A percentile compares a stretch with the other conserved stretches of the same genome.
phyloP scores from a whole-genome alignment of 108 stramenopile species.

The Bacterosira constricta region DNA sequence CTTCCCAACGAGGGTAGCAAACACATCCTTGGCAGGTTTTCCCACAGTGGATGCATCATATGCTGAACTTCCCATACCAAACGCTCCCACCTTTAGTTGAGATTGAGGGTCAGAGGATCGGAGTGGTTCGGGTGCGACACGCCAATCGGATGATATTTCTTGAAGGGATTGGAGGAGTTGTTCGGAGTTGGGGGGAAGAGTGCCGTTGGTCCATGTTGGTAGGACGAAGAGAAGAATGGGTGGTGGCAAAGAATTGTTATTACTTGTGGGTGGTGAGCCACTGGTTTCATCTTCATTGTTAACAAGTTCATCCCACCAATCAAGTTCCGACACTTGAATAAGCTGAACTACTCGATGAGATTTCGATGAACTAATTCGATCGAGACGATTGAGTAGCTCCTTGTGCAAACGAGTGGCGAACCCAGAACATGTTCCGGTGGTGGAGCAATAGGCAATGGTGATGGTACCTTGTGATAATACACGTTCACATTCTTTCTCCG shows the following conservation, averaged over 20 bases:
- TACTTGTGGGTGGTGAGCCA: no score
- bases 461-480: constrained; percentile 45
- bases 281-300: constrained; percentile 71
- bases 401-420: constrained; percentile 51
- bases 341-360: constrained; percentile 4
- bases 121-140: constrained; percentile 80
- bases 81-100: constrained; percentile 25
- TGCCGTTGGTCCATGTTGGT: constrained; percentile 81
- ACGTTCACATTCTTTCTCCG: background rate
- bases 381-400: background rate
- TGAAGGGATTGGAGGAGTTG: constrained; percentile 54
- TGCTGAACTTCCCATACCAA: constrained; percentile 88
- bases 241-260: constrained; percentile 1
- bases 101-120: constrained; percentile 26
- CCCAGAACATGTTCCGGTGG: constrained; percentile 76
- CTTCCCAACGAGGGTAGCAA: constrained; percentile 48
- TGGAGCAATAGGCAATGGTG: constrained; percentile 81
- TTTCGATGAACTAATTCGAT: background rate
- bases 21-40: constrained; percentile 78
- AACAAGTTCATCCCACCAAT: constrained; percentile 93
- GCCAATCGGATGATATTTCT: constrained; percentile 82
- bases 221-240: constrained; percentile 66
- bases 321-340: constrained; percentile 68
- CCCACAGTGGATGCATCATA: constrained; percentile 79
- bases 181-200: constrained; percentile 61